Conservation (phyloP, 192 early-diverging fungal genomes). For the Gryganskiella cystojenkinii region DNA sequence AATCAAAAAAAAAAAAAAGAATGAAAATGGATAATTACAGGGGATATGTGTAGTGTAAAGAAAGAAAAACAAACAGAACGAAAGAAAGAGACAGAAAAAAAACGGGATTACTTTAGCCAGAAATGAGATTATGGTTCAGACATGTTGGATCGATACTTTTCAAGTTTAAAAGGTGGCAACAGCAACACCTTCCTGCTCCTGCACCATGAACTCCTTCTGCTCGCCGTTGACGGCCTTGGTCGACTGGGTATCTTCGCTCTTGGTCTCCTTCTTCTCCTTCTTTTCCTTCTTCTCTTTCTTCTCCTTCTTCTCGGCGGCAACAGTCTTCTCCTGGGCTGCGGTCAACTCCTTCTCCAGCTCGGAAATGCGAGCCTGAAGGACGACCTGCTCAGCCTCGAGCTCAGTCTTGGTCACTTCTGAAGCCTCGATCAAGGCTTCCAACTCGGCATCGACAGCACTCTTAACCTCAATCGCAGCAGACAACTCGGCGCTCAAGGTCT, state of each 20-base stretch:
- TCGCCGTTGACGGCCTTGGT: not conserved
- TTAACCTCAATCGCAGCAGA: conserved; percentile 3
- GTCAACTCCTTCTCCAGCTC: conserved; percentile 15
- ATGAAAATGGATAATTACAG: too few species aligned
- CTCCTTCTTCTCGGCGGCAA: not conserved
- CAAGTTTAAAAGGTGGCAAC: conserved; percentile 7
- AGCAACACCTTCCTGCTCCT: conserved; percentile 6
- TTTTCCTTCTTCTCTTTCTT: not conserved
- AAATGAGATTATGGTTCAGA: too few species aligned
- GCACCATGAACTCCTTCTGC: not conserved
- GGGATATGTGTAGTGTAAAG: too few species aligned
- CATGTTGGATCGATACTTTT: too few species aligned
- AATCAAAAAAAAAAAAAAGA: too few species aligned
- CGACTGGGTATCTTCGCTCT: not conserved
- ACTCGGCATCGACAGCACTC: conserved; percentile 4
- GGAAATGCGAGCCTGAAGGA: not conserved
- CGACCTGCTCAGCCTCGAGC: conserved; percentile 3
- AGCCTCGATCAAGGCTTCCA: conserved; percentile 8
- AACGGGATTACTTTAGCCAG: too few species aligned
- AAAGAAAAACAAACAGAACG: too few species aligned
- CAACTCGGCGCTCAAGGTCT: not conserved
- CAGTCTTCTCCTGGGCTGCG: not conserved
- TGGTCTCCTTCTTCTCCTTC: not conserved
- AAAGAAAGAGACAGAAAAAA: too few species aligned
- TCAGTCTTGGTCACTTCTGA: not conserved